These are phyloP conservation scores for Colletotrichum acutatum DNA, from an alignment of 2,329 filamentous ascomycete species.

Conservation along the genomic window DNA sequence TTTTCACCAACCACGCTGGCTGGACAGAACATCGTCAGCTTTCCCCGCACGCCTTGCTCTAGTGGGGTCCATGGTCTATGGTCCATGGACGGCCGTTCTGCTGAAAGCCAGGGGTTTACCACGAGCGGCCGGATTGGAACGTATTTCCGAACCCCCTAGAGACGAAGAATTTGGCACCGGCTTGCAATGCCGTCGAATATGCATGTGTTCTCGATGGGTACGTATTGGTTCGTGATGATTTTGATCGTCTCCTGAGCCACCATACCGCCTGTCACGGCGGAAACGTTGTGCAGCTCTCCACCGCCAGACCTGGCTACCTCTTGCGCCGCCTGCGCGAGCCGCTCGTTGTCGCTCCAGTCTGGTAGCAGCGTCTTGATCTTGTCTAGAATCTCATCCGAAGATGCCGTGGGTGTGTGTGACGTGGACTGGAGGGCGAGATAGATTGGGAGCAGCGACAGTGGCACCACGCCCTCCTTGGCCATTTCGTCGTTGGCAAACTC, in stretches of 20 bases:
- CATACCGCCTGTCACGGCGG: slow-evolving; percentile 88
- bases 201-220: slow-evolving; percentile 77
- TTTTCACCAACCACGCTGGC: background rate
- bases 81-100: background rate
- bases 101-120: background rate
- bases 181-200: slow-evolving; percentile 76
- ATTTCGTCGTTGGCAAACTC: slow-evolving; percentile 66
- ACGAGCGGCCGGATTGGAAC: slow-evolving; percentile 11
- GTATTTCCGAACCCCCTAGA: slow-evolving; percentile 49
- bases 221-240: slow-evolving; percentile 79
- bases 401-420: slow-evolving; percentile 55
- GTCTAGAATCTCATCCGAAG: slow-evolving; percentile 65
- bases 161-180: slow-evolving; percentile 67
- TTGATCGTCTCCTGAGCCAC: slow-evolving; percentile 98
- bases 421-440: slow-evolving; percentile 74
- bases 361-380: slow-evolving; percentile 56
- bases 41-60: slow-evolving; percentile 22
- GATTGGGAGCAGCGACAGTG: slow-evolving; percentile 72
- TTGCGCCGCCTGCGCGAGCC: slow-evolving; percentile 64
- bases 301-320: slow-evolving; percentile 82
- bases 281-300: slow-evolving; percentile 92
- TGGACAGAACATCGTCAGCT: slow-evolving; percentile 34
- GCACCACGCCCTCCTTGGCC: slow-evolving; percentile 59
- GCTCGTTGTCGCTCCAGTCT: slow-evolving; percentile 60
- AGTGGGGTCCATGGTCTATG: background rate